Base-by-base conservation (phyloP, 2,329 filamentous ascomycete species). In the Hypoxylon sp. region DNA sequence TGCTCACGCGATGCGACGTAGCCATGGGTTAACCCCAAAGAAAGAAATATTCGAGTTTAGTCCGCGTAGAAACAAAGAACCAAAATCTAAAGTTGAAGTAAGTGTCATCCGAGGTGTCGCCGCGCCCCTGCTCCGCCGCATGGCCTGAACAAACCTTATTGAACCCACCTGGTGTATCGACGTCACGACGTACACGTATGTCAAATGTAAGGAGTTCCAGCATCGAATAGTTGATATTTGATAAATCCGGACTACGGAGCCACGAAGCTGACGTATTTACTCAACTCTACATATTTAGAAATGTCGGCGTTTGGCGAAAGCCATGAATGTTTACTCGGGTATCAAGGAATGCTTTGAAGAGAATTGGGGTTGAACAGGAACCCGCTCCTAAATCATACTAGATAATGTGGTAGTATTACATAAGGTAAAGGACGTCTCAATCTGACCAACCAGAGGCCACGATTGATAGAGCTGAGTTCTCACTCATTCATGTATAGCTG, bases 1-100 rank as follows among this genome's bases (percentile, higher is more conserved):
- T 14, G 37, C 11, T n/a, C 39, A 44, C 39, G 39, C 39, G 39
- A 44, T 44, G 26, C 46, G 10, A 50, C 46, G 46, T 17, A 50
- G 22, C 46, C 11, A 50, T 24, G 46, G n/a, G 14, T 29, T 29
- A 5, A 50, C 19, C 22, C 39, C 19, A 44, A 44, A 44, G 17
- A 44, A 44, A 44, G 39, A 44, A 9, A 17, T 17, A 44, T 44
- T 17, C 5, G 17, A 11, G 17, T 44, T 44, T 19, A 22, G 3
- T 11, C 19, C 39, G 17, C 17, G 39, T 11, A 19, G 39, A n/a
- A 11, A 44, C 3, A 17, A n/a, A 44, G 35, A 11, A 44, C 1
- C 39, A n/a, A 44, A 11, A 8, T 44, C 4, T 3, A 17, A 44
- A 10, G 39, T 42, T 17, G 8, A 44, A 44, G 39, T 22, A 22